Percentiles rank a stretch among this genome's conserved stretches.
These are phyloP conservation scores for Fragilaria crotonensis DNA, from an alignment of 108 stramenopile genomes.

Conservation along the genomic window DNA sequence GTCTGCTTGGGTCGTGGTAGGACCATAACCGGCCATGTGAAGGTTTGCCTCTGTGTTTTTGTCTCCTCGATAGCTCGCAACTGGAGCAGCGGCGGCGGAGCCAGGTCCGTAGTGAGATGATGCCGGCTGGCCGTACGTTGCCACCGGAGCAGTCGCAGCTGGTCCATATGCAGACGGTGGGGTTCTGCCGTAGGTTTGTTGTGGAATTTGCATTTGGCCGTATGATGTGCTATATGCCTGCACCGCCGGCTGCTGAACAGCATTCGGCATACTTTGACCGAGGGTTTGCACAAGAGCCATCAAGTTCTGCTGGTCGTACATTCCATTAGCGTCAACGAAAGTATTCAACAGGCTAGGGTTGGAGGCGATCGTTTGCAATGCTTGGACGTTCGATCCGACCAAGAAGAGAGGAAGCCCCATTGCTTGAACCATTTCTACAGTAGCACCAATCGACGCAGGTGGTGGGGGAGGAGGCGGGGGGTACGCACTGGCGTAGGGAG, in stretches of 20 bases:
- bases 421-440: slow-evolving; percentile 39
- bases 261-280: slow-evolving; percentile 29
- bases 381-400: slow-evolving; percentile 67
- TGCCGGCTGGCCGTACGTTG: not conserved
- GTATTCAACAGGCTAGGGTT: slow-evolving; percentile 62
- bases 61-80: slow-evolving; percentile 31
- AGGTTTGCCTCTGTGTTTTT: slow-evolving; percentile 72
- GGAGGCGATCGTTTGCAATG: slow-evolving; percentile 71
- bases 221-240: slow-evolving; percentile 8
- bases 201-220: slow-evolving; percentile 10
- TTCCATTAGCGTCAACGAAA: slow-evolving; percentile 66
- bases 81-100: not conserved
- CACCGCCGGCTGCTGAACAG: not conserved
- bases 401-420: slow-evolving; percentile 61
- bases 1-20: slow-evolving; percentile 61
- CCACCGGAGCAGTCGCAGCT: not conserved
- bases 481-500: not conserved
- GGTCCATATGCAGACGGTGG: slow-evolving; percentile 1
- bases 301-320: slow-evolving; percentile 67
- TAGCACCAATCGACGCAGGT: slow-evolving; percentile 18
- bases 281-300: slow-evolving; percentile 73
- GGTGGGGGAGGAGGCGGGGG: slow-evolving; percentile 6
- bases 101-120: not conserved
- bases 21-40: slow-evolving; percentile 83
- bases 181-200: slow-evolving; percentile 1